phyloP scores from a whole-genome alignment of 768 basidiomycete genomes.

The Butyriboletus loyo region DNA sequence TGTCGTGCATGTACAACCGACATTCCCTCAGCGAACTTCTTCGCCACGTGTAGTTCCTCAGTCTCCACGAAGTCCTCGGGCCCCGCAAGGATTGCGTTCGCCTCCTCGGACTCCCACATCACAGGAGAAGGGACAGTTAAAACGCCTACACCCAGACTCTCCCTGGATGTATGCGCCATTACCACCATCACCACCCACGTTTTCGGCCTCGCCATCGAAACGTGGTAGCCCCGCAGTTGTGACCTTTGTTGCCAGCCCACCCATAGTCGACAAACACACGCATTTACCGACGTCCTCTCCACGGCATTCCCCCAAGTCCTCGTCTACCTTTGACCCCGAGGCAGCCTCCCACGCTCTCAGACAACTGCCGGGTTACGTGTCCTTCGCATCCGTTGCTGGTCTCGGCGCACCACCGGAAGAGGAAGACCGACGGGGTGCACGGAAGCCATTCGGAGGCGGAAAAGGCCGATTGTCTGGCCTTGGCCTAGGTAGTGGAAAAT shows the following conservation, averaged over 20 bases:
- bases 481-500: conserved; percentile 31
- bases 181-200: conserved; percentile 29
- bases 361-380: conserved; percentile 60
- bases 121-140: conserved; percentile 10
- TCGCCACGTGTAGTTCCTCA: conserved; percentile 6
- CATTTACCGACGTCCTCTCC: conserved; percentile 13
- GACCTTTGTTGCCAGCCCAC: conserved; percentile 21
- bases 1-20: conserved; percentile 1
- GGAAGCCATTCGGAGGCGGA: conserved; percentile 18
- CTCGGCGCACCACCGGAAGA: conserved; percentile 57
- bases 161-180: conserved; percentile 29
- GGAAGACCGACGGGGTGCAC: conserved; percentile 33
- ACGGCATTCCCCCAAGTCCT: conserved; percentile 10
- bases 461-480: conserved; percentile 21
- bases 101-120: conserved; percentile 22
- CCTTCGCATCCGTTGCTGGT: conserved; percentile 66
- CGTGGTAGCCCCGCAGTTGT: conserved; percentile 20
- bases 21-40: conserved; percentile 4
- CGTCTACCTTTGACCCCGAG: conserved; percentile 58
- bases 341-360: conserved; percentile 57
- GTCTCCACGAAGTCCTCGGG: conserved; percentile 17
- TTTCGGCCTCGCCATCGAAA: conserved; percentile 30
- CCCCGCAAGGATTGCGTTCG: conserved; percentile 13
- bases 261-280: conserved; percentile 7
- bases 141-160: conserved; percentile 16